These are phyloP conservation scores for Cutaneotrichosporon sp. DNA, from an alignment of 1,284 basidiomycete species.

Conservation along the genomic window DNA sequence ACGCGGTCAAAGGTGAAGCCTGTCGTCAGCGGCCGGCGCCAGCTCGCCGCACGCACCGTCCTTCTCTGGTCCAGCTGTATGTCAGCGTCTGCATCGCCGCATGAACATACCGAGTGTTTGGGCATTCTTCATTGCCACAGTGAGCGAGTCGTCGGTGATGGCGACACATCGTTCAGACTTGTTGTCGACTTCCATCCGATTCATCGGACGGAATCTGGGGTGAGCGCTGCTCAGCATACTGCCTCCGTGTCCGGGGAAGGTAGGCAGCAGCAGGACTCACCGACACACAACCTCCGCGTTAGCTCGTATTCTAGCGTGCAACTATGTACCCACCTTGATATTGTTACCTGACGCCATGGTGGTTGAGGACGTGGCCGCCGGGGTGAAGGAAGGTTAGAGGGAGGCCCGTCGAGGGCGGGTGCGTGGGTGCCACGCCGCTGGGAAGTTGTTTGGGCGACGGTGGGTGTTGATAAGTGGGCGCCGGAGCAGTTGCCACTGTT, in stretches of 20 bases:
- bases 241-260: neutral
- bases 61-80: constrained; percentile 47
- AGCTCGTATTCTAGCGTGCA: neutral
- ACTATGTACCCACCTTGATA: constrained; percentile 46
- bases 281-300: constrained; percentile 15
- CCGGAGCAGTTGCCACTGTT: too few species aligned
- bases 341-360: constrained; percentile 47
- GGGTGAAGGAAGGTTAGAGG: neutral
- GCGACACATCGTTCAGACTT: constrained; percentile 85
- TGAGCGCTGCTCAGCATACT: neutral
- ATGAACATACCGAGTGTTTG: constrained; percentile 61
- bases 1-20: constrained; percentile 98
- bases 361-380: constrained; percentile 3
- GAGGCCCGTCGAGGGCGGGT: neutral
- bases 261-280: constrained; percentile 8
- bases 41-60: constrained; percentile 31
- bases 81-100: constrained; percentile 6
- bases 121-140: constrained; percentile 65
- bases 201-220: constrained; percentile 86
- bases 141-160: constrained; percentile 76
- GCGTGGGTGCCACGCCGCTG: neutral
- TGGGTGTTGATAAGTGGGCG: too few species aligned
- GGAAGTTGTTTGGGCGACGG: too few species aligned
- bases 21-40: constrained; percentile 13
- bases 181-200: constrained; percentile 84